These are phyloP conservation scores for Alloascoidea hylecoeti DNA, from an alignment of 805 yeast genomes.

Conservation along the genomic window DNA sequence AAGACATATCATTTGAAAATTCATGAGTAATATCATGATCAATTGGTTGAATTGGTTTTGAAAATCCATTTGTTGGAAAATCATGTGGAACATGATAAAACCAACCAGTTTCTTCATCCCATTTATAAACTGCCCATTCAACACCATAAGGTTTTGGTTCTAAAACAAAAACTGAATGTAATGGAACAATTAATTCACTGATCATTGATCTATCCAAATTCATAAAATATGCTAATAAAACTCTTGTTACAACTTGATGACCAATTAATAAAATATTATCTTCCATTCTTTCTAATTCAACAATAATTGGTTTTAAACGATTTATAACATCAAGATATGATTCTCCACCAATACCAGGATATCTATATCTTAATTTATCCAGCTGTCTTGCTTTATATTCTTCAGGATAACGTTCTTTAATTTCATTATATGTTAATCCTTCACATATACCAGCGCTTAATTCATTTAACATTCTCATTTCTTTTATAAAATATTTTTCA, in stretches of 20 bases:
- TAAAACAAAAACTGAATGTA: conserved; percentile 79
- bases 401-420: conserved; percentile 53
- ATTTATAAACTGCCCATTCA: conserved; percentile 82
- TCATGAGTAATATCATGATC: background rate
- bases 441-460: conserved; percentile 88
- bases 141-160: conserved; percentile 95
- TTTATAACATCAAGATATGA: conserved; percentile 89
- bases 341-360: conserved; percentile 97
- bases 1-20: background rate
- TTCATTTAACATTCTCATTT: conserved; percentile 89
- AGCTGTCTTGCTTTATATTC: conserved; percentile 67
- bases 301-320: conserved; percentile 77
- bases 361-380: conserved; percentile 74
- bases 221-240: conserved; percentile 77
- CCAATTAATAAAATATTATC: conserved; percentile 75
- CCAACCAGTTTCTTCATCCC: conserved; percentile 65
- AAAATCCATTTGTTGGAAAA: background rate
- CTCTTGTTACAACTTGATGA: conserved; percentile 85
- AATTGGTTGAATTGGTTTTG: background rate
- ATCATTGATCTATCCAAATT: conserved; percentile 63
- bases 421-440: conserved; percentile 85
- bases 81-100: conserved; percentile 46
- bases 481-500: conserved; percentile 59
- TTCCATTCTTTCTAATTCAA: conserved; percentile 83
- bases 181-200: conserved; percentile 84